A percentile compares a stretch with the other conserved stretches of the same genome.
These are phyloP conservation scores for Flaveria ramosissima DNA, from an alignment of 129 eudicot species.

Conservation along the genomic window DNA sequence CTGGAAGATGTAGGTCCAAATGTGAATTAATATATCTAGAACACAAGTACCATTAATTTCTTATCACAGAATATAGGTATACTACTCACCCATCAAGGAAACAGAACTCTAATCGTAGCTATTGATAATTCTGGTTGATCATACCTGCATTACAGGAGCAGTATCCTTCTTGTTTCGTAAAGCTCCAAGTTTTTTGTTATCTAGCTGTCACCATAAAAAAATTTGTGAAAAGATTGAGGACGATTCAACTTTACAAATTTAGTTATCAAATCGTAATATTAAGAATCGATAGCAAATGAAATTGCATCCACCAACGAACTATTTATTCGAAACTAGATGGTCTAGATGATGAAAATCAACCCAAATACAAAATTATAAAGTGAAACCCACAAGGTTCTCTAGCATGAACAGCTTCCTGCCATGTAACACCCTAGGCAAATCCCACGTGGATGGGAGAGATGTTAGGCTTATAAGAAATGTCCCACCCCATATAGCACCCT, in stretches of 20 bases:
- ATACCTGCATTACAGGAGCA: slow-evolving; percentile 88
- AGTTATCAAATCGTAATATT: not conserved
- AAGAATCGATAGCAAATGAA: not conserved
- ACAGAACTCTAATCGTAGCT: not conserved
- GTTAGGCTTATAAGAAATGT: not conserved
- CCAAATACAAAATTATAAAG: not conserved
- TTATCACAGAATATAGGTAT: not conserved
- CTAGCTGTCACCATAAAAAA: slow-evolving; percentile 45
- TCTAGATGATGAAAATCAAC: not conserved
- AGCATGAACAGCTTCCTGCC: not conserved
- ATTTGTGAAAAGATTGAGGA: not conserved
- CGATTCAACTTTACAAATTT: not conserved
- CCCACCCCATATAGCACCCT: not conserved
- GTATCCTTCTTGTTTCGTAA: slow-evolving; percentile 61
- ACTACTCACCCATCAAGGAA: slow-evolving; percentile 16
- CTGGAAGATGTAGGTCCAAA: not conserved
- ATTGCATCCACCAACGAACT: not conserved
- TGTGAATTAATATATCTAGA: not conserved
- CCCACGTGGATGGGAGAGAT: not conserved
- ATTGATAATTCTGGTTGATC: slow-evolving; percentile 1
- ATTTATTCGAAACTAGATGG: not conserved
- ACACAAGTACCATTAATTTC: slow-evolving; percentile 20
- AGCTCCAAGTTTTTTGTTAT: slow-evolving; percentile 75
- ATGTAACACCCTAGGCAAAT: not conserved
- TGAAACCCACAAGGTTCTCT: not conserved